A percentile compares a stretch with the other conserved stretches of the same genome.
These are phyloP conservation scores for Abrus pulchellus DNA, from an alignment of 306 rosid genomes.

Conservation along the genomic window DNA sequence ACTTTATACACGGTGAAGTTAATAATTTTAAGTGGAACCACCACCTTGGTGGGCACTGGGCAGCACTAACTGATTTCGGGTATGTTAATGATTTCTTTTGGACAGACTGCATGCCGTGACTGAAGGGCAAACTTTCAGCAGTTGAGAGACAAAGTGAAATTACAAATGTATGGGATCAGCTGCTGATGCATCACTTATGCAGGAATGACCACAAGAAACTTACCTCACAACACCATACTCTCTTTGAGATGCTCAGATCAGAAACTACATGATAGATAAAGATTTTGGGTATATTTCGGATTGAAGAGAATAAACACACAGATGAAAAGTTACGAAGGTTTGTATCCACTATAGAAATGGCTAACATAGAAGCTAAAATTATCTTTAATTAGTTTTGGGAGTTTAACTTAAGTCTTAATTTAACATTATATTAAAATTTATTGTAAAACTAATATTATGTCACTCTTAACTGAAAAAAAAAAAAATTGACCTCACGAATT, in stretches of 20 bases:
- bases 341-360: too few species aligned
- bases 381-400: too few species aligned
- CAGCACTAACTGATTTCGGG: constrained; percentile 39
- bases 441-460: too few species aligned
- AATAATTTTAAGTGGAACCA: constrained; percentile 45
- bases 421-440: too few species aligned
- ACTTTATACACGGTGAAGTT: neutral
- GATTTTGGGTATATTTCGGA: neutral
- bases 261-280: neutral
- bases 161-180: neutral
- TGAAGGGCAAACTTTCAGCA: constrained; percentile 23
- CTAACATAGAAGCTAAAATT: too few species aligned
- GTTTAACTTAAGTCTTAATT: too few species aligned
- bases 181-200: neutral
- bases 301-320: neutral
- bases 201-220: neutral
- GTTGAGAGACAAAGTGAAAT: constrained; percentile 14
- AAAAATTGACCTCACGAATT: too few species aligned
- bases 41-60: constrained; percentile 47
- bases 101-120: constrained; percentile 32
- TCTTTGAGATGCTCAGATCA: neutral
- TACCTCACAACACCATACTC: neutral
- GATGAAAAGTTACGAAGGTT: neutral
- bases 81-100: constrained; percentile 38
- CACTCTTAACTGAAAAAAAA: too few species aligned